These are phyloP conservation scores for Populus hybrid DNA, from an alignment of 441 rosid species.

Conservation along the genomic window DNA sequence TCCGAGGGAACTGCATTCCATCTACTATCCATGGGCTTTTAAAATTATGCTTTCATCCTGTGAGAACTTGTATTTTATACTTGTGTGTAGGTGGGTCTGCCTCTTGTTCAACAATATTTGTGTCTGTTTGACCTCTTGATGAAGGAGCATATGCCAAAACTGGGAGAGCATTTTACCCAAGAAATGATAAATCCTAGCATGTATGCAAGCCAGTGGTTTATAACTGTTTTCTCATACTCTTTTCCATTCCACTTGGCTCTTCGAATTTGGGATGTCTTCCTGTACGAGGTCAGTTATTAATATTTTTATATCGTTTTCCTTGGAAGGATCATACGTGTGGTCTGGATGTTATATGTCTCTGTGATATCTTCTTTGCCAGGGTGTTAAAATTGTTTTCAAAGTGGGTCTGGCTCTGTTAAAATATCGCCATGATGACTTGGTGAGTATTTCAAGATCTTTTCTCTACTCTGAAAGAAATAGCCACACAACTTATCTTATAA, in stretches of 20 bases:
- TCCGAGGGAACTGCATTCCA: neutral
- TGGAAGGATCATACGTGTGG: neutral
- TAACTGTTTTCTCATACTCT: conserved; percentile 86
- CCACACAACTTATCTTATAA: neutral
- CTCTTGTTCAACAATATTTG: conserved; percentile 89
- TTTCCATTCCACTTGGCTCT: conserved; percentile 86
- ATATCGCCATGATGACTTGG: conserved; percentile 87
- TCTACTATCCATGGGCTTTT: neutral
- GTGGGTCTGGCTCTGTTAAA: conserved; percentile 86
- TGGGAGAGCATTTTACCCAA: conserved; percentile 77
- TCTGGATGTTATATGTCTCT: conserved; percentile 3
- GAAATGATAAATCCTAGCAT: conserved; percentile 98
- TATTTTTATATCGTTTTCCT: neutral
- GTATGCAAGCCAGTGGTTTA: conserved; percentile 99
- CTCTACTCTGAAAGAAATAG: conserved; percentile 2
- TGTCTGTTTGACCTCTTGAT: conserved; percentile 74
- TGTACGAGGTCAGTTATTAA: conserved; percentile 59
- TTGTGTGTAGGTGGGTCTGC: conserved; percentile 70
- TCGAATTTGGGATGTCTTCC: conserved; percentile 97
- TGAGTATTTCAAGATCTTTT: conserved; percentile 26
- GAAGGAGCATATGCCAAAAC: conserved; percentile 77
- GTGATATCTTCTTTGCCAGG: conserved; percentile 39
- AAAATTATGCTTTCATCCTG: neutral
- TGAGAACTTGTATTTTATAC: conserved; percentile 4
- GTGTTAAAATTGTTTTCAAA: conserved; percentile 86